phyloP scores from a whole-genome alignment of 2,329 filamentous ascomycete species.

The Microdochium trichocladiopsis region DNA sequence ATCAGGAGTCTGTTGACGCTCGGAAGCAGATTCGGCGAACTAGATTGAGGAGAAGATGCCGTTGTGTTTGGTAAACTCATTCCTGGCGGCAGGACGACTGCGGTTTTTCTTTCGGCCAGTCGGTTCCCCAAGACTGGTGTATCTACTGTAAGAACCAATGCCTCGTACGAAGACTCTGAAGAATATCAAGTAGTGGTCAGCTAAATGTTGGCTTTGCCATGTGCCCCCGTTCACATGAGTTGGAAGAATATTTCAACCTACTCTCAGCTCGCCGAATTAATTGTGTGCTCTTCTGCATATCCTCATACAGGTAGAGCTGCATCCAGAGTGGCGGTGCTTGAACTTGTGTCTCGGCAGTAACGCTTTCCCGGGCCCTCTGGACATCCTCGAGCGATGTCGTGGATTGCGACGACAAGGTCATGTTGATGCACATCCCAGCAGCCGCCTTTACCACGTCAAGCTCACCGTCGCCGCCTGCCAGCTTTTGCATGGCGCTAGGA shows the following conservation, averaged over 20 bases:
- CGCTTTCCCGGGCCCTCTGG: conserved; percentile 1
- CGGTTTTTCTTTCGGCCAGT: conserved; percentile 17
- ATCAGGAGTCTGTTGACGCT: conserved; percentile 9
- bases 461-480: conserved; percentile 18
- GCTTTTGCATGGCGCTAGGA: conserved; percentile 19
- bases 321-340: conserved; percentile 12
- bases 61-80: conserved; percentile 13
- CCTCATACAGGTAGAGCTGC: conserved; percentile 13
- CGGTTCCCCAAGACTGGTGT: conserved; percentile 21
- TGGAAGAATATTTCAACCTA: not conserved
- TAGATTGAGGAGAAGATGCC: not conserved
- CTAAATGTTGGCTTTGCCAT: too few species aligned
- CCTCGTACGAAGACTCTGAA: conserved; percentile 16
- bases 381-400: conserved; percentile 20
- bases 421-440: conserved; percentile 10
- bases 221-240: not conserved
- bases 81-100: conserved; percentile 10
- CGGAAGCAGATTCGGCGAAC: not conserved
- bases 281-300: conserved; percentile 9
- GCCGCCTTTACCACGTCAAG: conserved; percentile 18
- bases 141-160: conserved; percentile 19
- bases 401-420: conserved; percentile 17
- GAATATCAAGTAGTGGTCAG: conserved; percentile 8
- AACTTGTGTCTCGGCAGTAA: conserved; percentile 4
- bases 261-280: conserved; percentile 12